A percentile compares a stretch with the other conserved stretches of the same genome.
Conservation (phyloP, 2,329 filamentous ascomycete genomes). For the Stagonosporopsis tanaceti region DNA sequence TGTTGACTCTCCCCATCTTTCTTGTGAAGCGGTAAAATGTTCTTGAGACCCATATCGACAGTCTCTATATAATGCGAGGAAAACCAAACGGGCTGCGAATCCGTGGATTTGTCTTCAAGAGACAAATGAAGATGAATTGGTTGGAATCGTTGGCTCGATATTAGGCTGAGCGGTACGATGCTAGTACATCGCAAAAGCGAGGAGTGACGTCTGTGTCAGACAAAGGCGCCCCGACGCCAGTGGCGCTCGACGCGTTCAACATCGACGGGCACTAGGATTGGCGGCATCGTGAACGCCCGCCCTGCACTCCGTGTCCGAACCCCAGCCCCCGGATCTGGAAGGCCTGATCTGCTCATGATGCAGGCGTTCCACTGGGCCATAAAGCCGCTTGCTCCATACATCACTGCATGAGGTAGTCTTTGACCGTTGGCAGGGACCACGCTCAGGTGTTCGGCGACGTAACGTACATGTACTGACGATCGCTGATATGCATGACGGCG, state of each 20-base stretch:
- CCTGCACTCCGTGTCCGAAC: conserved; percentile 2
- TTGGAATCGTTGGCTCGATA: neutral
- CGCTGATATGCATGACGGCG: conserved; percentile 6
- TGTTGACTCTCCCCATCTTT: neutral
- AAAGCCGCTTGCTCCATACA: neutral
- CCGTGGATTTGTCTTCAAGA: neutral
- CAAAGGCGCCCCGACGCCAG: conserved; percentile 14
- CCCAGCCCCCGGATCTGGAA: conserved; percentile 10
- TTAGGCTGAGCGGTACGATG: neutral
- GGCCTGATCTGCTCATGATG: neutral
- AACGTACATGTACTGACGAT: neutral
- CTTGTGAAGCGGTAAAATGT: conserved; percentile 19
- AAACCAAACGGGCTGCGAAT: neutral
- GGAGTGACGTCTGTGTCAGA: conserved; percentile 19
- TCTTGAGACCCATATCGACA: conserved; percentile 11
- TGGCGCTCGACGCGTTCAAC: conserved; percentile 11
- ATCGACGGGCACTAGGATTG: conserved; percentile 11
- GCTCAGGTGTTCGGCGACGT: neutral
- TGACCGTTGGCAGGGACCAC: neutral
- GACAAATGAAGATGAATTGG: neutral
- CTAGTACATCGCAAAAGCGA: neutral
- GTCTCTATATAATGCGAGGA: neutral
- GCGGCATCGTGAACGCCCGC: conserved; percentile 7
- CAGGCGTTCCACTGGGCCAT: neutral
- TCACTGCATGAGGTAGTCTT: neutral